Conservation (phyloP, 805 yeast genomes). For the Pichia insulana region DNA sequence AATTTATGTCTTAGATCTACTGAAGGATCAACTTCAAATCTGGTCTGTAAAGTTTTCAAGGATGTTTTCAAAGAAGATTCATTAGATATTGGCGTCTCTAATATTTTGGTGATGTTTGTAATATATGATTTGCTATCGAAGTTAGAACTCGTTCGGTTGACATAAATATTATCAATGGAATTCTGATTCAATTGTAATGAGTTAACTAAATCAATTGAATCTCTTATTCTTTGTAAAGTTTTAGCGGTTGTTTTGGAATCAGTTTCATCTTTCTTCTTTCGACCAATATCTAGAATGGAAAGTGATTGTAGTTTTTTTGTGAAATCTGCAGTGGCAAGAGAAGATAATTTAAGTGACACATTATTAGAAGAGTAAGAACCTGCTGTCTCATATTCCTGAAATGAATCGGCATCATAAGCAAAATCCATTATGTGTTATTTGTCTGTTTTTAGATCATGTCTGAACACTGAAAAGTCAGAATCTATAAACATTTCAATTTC, state of each 20-base stretch:
- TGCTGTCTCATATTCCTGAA: constrained; percentile 3
- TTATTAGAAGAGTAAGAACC: constrained; percentile 28
- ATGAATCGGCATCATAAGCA: constrained; percentile 20
- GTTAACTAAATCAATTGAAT: constrained; percentile 9
- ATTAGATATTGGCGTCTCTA: constrained; percentile 24
- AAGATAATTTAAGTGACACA: constrained; percentile 31
- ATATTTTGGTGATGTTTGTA: constrained; percentile 7
- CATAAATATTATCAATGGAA: background rate
- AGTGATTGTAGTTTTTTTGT: constrained; percentile 23
- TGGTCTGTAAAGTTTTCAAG: constrained; percentile 20
- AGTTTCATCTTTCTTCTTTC: background rate
- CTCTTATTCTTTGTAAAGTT: constrained; percentile 7
- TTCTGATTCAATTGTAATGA: constrained; percentile 5
- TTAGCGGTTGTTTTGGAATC: constrained; percentile 1
- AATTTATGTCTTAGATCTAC: constrained; percentile 9
- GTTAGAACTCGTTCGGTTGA: background rate
- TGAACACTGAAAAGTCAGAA: too few species aligned
- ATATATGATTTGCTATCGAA: constrained; percentile 7
- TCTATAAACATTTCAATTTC: too few species aligned
- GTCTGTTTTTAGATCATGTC: too few species aligned
- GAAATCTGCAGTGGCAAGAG: constrained; percentile 26
- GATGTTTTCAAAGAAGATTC: constrained; percentile 30
- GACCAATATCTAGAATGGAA: constrained; percentile 8
- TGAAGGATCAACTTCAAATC: constrained; percentile 11
- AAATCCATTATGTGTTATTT: constrained; percentile 20